Base-by-base conservation (phyloP, 768 basidiomycete species). In the Kwoniella sp. region DNA sequence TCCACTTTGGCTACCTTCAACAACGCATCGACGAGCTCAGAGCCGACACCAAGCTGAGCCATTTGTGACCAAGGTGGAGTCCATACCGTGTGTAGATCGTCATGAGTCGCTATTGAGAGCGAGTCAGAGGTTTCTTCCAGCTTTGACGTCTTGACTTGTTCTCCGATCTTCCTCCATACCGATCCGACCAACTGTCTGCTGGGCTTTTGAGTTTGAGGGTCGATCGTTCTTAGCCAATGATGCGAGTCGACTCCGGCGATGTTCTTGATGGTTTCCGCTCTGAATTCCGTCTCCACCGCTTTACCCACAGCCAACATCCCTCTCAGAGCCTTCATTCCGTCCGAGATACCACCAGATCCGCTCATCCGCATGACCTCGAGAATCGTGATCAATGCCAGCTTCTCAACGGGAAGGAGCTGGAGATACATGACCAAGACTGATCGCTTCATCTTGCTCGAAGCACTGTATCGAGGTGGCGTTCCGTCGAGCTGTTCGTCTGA, bases 201-300 rank as follows among this genome's bases (percentile, higher is more conserved):
- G 3, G 74, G 72, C 53, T 69, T 69, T 26, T 77, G 72, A 15
- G 70, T 72, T 22, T 72, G 66, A 12, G 68, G 68, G 56, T 77
- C 73, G 24, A 73, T 61, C 2, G 67, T 70, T 37, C 62, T 60
- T 9, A 72, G 55, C 76, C 76, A 77, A 13, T 68, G 52, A 13
- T 60, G 58, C 25, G 76, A 74, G 47, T 77, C 72, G 25, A 69
- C 59, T 6, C 78, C 78, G 29, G 73, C 68, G 24, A 74, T 67
- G 22, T 83, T 83, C 71, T 84, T 86, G 58, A 82, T 75, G 74
- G 91, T 86, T 75, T 90, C 84, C 2, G 90, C 87, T 78, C 93
- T 90, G 83, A 93, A 90, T 82, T 98, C 94, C 54, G 86, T 84
- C 81, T 98, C 95, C 36, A 97, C 86, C 0, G 89, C 90, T 63